Conservation (phyloP, 1,284 basidiomycete genomes). For the Tilletia setariae region DNA sequence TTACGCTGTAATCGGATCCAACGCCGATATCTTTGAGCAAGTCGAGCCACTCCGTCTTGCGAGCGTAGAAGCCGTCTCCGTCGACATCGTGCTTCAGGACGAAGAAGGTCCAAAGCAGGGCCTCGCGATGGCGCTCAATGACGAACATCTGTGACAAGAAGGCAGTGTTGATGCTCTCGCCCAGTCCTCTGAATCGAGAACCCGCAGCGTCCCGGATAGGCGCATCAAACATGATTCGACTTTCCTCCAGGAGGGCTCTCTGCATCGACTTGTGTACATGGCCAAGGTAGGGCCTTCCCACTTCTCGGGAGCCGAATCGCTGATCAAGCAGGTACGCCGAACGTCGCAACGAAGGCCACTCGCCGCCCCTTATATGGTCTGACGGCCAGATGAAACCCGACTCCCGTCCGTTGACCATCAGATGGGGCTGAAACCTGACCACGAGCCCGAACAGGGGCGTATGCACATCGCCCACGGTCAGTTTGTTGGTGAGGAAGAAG, state of each 20-base stretch:
- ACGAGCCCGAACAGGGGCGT: slow-evolving; percentile 37
- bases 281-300: slow-evolving; percentile 25
- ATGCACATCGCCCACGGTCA: slow-evolving; percentile 25
- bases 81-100: slow-evolving; percentile 30
- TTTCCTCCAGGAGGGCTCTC: slow-evolving; percentile 26
- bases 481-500: slow-evolving; percentile 33
- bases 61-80: slow-evolving; percentile 12
- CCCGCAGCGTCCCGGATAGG: slow-evolving; percentile 24
- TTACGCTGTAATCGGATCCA: slow-evolving; percentile 22
- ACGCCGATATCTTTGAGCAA: slow-evolving; percentile 18
- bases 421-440: slow-evolving; percentile 35
- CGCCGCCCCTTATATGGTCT: slow-evolving; percentile 20
- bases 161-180: slow-evolving; percentile 29
- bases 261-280: slow-evolving; percentile 34
- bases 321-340: slow-evolving; percentile 31
- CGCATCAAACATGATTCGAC: slow-evolving; percentile 29
- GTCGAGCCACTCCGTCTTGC: slow-evolving; percentile 14
- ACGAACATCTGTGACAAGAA: slow-evolving; percentile 34
- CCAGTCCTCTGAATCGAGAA: slow-evolving; percentile 30
- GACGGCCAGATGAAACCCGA: background rate
- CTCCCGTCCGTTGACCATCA: background rate
- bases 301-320: slow-evolving; percentile 29
- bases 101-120: slow-evolving; percentile 44
- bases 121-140: slow-evolving; percentile 43
- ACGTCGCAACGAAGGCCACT: slow-evolving; percentile 31